Evolutionary conservation across 768 basidiomycete genomes (phyloP).

Genomic region (Daedaleopsis nitida): DNA sequence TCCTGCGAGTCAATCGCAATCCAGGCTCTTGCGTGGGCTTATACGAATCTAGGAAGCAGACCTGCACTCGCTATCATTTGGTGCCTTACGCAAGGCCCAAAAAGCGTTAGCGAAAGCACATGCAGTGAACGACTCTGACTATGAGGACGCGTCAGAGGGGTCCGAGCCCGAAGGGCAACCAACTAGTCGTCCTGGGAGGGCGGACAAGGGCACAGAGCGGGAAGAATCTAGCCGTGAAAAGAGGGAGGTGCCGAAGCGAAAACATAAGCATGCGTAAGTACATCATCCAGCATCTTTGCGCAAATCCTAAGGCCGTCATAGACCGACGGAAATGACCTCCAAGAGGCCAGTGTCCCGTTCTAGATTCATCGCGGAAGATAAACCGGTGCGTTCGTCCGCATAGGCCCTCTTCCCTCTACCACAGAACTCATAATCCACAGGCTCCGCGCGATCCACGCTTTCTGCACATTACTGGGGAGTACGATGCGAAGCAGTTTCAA

Average conservation of each 20-base stretch:
- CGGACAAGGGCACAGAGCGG: slow-evolving; percentile 34
- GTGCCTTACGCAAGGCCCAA: slow-evolving; percentile 31
- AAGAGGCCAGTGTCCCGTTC: slow-evolving; percentile 81
- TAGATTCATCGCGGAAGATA: slow-evolving; percentile 67
- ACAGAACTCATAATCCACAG: slow-evolving; percentile 38
- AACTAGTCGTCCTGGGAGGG: not conserved
- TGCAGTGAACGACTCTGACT: slow-evolving; percentile 18
- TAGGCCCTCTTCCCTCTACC: no score
- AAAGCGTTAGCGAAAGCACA: slow-evolving; percentile 20
- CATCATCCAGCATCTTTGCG: not conserved
- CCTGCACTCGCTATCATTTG: slow-evolving; percentile 29
- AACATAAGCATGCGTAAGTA: slow-evolving; percentile 86
- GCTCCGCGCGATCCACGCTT: slow-evolving; percentile 88
- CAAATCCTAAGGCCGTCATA: slow-evolving; percentile 31
- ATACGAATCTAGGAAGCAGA: slow-evolving; percentile 9
- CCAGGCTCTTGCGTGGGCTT: no score
- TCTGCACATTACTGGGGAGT: slow-evolving; percentile 67
- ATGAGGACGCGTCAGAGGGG: slow-evolving; percentile 16
- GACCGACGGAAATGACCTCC: slow-evolving; percentile 81
- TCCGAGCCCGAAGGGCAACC: slow-evolving; percentile 24
- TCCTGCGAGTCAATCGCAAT: not conserved
- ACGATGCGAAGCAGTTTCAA: slow-evolving; percentile 64
- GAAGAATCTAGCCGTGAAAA: slow-evolving; percentile 43
- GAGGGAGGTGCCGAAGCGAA: slow-evolving; percentile 57
- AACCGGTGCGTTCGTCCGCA: slow-evolving; percentile 48